A percentile compares a stretch with the other conserved stretches of the same genome.
These are phyloP conservation scores for Pseudoscleropodium purum DNA, from an alignment of 225 moss, liverwort and hornwort species.

Conservation along the genomic window DNA sequence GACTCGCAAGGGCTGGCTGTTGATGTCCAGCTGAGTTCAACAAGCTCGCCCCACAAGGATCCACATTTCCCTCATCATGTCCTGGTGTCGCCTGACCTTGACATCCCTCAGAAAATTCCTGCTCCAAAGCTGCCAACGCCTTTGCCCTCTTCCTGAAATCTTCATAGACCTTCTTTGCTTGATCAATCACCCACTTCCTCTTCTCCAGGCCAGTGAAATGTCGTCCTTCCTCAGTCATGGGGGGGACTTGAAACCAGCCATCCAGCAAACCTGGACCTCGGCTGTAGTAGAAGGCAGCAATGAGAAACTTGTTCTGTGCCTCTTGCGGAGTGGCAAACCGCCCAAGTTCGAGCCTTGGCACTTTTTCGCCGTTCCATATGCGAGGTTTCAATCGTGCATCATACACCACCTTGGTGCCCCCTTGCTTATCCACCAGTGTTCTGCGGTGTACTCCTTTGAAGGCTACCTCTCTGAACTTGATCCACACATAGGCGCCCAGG, in stretches of 20 bases:
- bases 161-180: background rate
- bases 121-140: too few species aligned
- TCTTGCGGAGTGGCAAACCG: background rate
- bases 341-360: background rate
- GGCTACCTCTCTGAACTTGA: background rate
- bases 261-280: background rate
- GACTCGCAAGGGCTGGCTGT: background rate
- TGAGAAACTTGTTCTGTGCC: background rate
- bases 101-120: accelerated
- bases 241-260: background rate
- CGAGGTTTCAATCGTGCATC: background rate
- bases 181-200: background rate
- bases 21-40: background rate
- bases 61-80: too few species aligned
- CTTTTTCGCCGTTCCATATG: accelerated
- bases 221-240: background rate
- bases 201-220: background rate
- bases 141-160: background rate
- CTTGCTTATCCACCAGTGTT: background rate
- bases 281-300: background rate
- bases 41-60: background rate
- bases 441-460: accelerated
- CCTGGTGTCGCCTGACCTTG: background rate
- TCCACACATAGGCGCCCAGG: too few species aligned
- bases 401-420: background rate